A percentile compares a stretch with the other conserved stretches of the same genome.
phyloP scores from a whole-genome alignment of 1,284 basidiomycete genomes.

The Rugosomyces carneus region DNA sequence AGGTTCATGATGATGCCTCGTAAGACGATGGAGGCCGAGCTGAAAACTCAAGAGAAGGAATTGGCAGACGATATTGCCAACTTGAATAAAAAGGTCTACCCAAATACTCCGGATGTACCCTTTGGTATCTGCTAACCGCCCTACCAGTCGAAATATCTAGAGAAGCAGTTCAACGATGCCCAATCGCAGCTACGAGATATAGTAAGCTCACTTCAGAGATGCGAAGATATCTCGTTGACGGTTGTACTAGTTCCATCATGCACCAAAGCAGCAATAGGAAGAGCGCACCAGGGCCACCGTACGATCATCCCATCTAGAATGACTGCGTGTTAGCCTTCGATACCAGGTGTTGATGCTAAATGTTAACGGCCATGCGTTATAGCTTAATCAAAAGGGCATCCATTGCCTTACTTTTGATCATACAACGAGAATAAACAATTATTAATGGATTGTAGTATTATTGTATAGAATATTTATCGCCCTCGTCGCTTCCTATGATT shows the following conservation, averaged over 20 bases:
- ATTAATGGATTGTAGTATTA: too few species aligned
- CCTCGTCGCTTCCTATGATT: too few species aligned
- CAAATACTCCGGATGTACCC: not conserved
- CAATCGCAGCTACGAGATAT: constrained; percentile 84
- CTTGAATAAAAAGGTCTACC: constrained; percentile 69
- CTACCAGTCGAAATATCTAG: constrained; percentile 77
- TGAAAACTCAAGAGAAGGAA: constrained; percentile 74
- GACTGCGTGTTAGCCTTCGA: too few species aligned
- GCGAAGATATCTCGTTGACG: not conserved
- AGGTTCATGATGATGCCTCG: constrained; percentile 91
- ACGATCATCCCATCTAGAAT: too few species aligned
- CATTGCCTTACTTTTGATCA: too few species aligned
- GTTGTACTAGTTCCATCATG: constrained; percentile 53
- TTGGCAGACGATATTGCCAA: constrained; percentile 74
- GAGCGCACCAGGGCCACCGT: too few species aligned
- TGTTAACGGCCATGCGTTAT: too few species aligned
- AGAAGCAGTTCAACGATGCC: constrained; percentile 88
- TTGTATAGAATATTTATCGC: too few species aligned
- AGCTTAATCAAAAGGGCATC: too few species aligned
- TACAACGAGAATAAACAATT: too few species aligned
- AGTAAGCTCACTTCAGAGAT: constrained; percentile 38
- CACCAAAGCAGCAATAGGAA: constrained; percentile 44
- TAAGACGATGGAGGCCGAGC: constrained; percentile 66
- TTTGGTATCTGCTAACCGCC: not conserved
- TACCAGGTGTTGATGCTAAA: too few species aligned